Evolutionary conservation across 768 basidiomycete genomes (phyloP).

Genomic region (Phaeotremella skinneri): DNA sequence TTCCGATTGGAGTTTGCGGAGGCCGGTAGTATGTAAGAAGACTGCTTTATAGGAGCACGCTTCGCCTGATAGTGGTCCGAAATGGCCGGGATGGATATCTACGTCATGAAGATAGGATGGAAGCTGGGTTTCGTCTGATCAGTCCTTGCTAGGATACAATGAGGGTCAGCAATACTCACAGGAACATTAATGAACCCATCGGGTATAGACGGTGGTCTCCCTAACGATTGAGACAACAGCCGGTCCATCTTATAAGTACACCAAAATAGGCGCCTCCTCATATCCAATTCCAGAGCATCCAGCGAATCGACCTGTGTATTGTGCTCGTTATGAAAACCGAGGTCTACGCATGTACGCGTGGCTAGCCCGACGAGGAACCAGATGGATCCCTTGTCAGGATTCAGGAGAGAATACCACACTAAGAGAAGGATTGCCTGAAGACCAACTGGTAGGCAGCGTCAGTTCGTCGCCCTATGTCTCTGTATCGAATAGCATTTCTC

Average conservation of each 20-base stretch:
- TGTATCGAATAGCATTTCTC: background rate
- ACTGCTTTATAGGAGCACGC: constrained; percentile 49
- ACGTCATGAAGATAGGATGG: constrained; percentile 47
- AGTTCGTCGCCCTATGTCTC: background rate
- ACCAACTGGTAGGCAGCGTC: constrained; percentile 34
- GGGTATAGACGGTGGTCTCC: constrained; percentile 50
- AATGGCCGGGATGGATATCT: constrained; percentile 38
- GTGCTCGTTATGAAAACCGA: constrained; percentile 52
- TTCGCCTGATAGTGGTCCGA: constrained; percentile 33
- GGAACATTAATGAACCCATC: constrained; percentile 52
- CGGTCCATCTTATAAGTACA: constrained; percentile 51
- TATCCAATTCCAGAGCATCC: constrained; percentile 47
- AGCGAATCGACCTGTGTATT: constrained; percentile 36
- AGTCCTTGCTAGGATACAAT: background rate
- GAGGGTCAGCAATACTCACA: constrained; percentile 22
- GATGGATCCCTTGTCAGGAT: constrained; percentile 52
- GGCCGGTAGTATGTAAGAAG: constrained; percentile 45
- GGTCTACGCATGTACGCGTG: constrained; percentile 49
- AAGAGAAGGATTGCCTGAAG: constrained; percentile 51
- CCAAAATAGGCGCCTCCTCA: constrained; percentile 50
- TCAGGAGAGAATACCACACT: constrained; percentile 53
- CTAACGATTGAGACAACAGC: constrained; percentile 47
- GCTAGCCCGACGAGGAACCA: constrained; percentile 53
- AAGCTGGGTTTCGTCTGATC: constrained; percentile 20
- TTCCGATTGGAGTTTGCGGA: constrained; percentile 51